Base-by-base conservation (phyloP, 2,329 filamentous ascomycete genomes). In the Penicillium hesseltinei region DNA sequence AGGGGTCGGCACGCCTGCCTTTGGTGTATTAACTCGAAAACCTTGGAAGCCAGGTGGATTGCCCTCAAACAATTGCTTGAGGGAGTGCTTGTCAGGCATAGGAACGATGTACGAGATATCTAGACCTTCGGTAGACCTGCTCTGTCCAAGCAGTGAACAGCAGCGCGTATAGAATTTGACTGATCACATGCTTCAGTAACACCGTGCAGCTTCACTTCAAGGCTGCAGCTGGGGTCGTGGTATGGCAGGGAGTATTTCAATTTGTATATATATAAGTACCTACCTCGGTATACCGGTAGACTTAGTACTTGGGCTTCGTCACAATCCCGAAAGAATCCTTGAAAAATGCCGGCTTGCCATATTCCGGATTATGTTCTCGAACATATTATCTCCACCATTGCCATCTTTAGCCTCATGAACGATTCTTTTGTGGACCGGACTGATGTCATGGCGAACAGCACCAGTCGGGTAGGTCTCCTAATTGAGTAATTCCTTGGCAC, bases 401-500 rank as follows among this genome's bases (percentile, higher is more conserved):
- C 13, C n/a, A 42, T 31, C 36, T 15, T 25, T 35, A 39, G 25
- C 45, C 31, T n/a, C 21, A 36, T 35, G 5, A n/a, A 25, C 11
- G 31, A 15, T 15, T 13, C 15, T 19, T 19, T 33, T 44, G 13
- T 8, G 10, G 19, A 29, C 27, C 8, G 10, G 19, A 29, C 17
- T 53, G 49, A 56, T 46, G 48, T 56, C 33, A 56, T 51, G n/a
- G 48, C 17, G 7, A 31, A 21, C n/a, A n/a, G 25, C 10, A 17
- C 9, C 4, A 1, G 40, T 49, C 62, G 62, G 59, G 11, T 56
- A 44, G 17, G 3, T 31, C n/a, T 45, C 61, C 60, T 1, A 51
- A 60, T 47, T 0, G 0, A n/a, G 55, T 33, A 61, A 31, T 15
- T 17, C 0, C 3, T 11, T 43, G 38, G 52, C 53, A 33, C 8